phyloP scores from a whole-genome alignment of 371 early-diverging fungal genomes.

The Apophysomyces elegans region DNA sequence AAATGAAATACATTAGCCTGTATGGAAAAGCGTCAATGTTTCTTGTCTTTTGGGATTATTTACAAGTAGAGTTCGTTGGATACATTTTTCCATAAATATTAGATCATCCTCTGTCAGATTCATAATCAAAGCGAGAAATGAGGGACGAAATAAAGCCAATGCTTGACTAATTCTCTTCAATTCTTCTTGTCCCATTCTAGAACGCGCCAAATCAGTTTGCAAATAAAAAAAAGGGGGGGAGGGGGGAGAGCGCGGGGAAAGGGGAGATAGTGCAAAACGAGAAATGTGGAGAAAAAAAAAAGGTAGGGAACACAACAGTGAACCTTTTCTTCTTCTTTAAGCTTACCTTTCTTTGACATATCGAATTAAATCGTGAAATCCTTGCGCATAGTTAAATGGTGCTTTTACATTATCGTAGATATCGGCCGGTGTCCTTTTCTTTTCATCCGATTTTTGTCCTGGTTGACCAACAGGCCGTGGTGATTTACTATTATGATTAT shows the following conservation, averaged over 20 bases:
- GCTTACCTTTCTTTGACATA: conserved; percentile 77
- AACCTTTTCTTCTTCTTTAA: neutral
- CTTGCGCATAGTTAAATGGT: conserved; percentile 87
- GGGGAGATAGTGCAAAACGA: too few relatives aligned
- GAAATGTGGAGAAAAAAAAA: conserved; percentile 5
- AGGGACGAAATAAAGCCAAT: conserved; percentile 87
- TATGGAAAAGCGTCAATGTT: neutral
- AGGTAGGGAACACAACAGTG: neutral
- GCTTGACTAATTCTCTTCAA: conserved; percentile 87
- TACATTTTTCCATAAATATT: conserved; percentile 88
- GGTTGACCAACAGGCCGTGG: neutral
- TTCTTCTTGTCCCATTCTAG: conserved; percentile 83
- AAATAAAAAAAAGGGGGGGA: too few relatives aligned
- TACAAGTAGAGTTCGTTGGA: conserved; percentile 82
- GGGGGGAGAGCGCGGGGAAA: too few relatives aligned
- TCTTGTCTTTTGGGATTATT: neutral
- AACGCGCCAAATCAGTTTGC: neutral
- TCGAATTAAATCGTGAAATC: conserved; percentile 83
- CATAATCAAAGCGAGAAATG: conserved; percentile 88
- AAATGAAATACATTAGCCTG: neutral
- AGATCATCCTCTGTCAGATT: conserved; percentile 89
- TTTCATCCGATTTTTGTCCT: conserved; percentile 16
- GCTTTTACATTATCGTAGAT: conserved; percentile 76
- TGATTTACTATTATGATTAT: conserved; percentile 4
- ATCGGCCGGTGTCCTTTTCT: conserved; percentile 58